A percentile compares a stretch with the other conserved stretches of the same genome.
Evolutionary conservation across 164 flowering plant species (phyloP).

Genomic region (Nelumbo lutea): DNA sequence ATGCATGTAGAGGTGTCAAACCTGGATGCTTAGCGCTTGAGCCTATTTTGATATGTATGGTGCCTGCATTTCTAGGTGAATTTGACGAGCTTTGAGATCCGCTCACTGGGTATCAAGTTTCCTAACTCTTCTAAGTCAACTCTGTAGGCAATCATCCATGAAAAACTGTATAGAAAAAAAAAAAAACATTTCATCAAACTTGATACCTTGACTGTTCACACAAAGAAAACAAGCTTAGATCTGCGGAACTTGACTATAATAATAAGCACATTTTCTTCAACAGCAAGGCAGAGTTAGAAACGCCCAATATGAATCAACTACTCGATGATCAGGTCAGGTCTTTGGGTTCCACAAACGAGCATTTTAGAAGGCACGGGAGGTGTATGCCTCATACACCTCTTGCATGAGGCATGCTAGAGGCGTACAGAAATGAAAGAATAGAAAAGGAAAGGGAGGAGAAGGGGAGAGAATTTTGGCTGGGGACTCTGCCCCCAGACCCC

Average conservation of each 20-base stretch:
- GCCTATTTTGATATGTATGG: constrained; percentile 82
- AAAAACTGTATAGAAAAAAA: constrained; percentile 54
- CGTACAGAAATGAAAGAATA: background rate
- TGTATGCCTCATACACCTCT: no score
- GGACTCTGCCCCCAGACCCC: no score
- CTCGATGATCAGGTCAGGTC: no score
- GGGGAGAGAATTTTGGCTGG: no score
- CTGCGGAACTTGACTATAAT: background rate
- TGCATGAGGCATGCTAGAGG: no score
- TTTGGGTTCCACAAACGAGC: no score
- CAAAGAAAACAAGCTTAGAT: background rate
- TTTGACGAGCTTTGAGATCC: constrained; percentile 52
- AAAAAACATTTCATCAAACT: background rate
- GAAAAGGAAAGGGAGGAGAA: no score
- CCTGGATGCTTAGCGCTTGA: constrained; percentile 86
- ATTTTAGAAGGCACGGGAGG: no score
- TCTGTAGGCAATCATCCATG: constrained; percentile 95
- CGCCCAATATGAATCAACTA: no score
- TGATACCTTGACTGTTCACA: background rate
- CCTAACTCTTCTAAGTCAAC: constrained; percentile 50
- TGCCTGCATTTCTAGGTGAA: constrained; percentile 76
- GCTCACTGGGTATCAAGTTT: constrained; percentile 64
- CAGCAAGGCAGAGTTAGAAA: no score
- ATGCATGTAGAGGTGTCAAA: no score
- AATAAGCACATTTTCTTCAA: no score